Base-by-base conservation (phyloP, 306 rosid genomes). In the Begonia masoniana region DNA sequence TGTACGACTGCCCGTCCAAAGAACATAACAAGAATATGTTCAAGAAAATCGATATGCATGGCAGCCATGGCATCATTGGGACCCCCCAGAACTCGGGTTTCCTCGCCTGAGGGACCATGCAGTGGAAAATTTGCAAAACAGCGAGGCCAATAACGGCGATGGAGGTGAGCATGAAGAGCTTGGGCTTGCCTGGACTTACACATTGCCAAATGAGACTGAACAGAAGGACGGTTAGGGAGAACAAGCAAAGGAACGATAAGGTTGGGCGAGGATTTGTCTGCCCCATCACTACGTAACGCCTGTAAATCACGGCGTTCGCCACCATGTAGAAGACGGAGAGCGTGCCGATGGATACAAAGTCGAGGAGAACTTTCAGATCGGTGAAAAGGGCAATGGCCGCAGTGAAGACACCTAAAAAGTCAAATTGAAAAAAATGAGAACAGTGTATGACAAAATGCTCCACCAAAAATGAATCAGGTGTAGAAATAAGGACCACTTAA, bases 251-350 rank as follows among this genome's bases (percentile, higher is more conserved):
- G 76, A 78, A 89, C 12, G 94, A 85, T 57, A 89, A 13, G 9
- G 97, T 89, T n/a, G 97, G 94, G 70, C 91, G 66, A 19, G 94
- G 94, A 65, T 83, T 81, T 0, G 87, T 89, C 39, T 76, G 78
- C 61, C 94, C 94, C 15, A 66, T 60, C 1, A 36, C 72, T 12
- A 85, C 94, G 36, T 89, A 89, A 1, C 97, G 94, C 57, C 95
- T 70, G 49, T 76, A 89, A 31, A 89, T 72, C 60, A 85, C 91
- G 6, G 95, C 97, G 47, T 83, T 89, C 41, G 94, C 91, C 60
- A 89, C 97, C 97, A 89, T 85, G 85, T 82, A 89, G 53, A 85
- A 89, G n/a, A 89, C 97, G 48, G 85, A 82, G 26, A 89, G 95
- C 6, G 97, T 89, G n/a, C 97, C 95, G 12, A 89, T 89, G 36